Percentiles rank a stretch among this genome's conserved stretches.
Evolutionary conservation across 139 green algal species (phyloP).

Genomic region (Desmodesmus armatus): DNA sequence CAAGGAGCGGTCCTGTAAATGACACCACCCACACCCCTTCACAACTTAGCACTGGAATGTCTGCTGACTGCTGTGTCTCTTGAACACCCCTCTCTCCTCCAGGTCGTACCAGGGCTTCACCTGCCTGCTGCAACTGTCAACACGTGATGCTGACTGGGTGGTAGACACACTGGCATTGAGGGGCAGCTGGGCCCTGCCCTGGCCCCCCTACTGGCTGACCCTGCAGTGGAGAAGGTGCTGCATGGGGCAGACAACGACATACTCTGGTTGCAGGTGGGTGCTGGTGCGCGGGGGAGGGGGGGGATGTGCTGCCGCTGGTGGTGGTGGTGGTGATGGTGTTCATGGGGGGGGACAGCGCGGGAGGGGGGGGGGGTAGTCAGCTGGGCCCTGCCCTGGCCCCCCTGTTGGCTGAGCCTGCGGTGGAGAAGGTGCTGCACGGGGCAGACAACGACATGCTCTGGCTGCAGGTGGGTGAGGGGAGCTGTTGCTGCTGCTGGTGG

Average conservation of each 20-base stretch:
- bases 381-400: constrained; percentile 66
- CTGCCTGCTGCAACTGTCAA: constrained; percentile 95
- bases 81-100: not conserved
- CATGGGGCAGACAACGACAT: constrained; percentile 93
- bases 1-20: no score
- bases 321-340: not conserved
- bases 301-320: not conserved
- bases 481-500: not conserved
- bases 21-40: not conserved
- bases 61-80: not conserved
- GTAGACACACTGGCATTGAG: constrained; percentile 88
- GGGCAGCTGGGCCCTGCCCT: constrained; percentile 65
- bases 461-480: constrained; percentile 71
- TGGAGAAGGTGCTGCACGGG: constrained; percentile 95
- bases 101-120: constrained; percentile 86
- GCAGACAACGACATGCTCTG: constrained; percentile 87
- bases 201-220: constrained; percentile 77
- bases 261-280: constrained; percentile 74
- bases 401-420: constrained; percentile 74
- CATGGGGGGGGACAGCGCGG: not conserved
- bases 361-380: constrained; percentile 35
- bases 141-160: constrained; percentile 83
- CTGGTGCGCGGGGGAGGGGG: not conserved
- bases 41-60: not conserved
- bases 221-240: constrained; percentile 87